Evolutionary conservation across 257 asterid species (phyloP), one percentile per base, ranked within the genome.

Genomic region (Solanum piurae): DNA sequence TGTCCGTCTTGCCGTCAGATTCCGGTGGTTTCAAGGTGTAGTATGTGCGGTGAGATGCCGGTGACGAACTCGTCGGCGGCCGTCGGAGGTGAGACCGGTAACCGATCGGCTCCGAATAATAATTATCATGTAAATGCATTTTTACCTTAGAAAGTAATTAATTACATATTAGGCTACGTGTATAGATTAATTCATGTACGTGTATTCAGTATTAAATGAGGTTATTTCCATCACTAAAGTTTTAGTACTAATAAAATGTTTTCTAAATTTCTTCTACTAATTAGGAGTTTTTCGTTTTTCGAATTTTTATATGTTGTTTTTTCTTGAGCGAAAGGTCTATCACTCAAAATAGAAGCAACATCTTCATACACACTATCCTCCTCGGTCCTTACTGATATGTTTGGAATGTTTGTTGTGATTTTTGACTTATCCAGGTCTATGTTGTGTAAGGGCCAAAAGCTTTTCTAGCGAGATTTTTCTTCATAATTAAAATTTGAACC

Each of bases 1-100:
- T 89, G 91, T 36, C 91, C 91, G 20, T 89, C 91, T 2, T 89
- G 91, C 49, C 87, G 91, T 21, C 88, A 88, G 68, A 82, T 88
- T 27, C 83, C 88, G 66, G 90, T 66, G 71, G 86, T 36, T 14
- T 16, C 86, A n/a, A 49, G 88, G 90, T 86, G 91, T 37, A 86
- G 83, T 13, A 89, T 86, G 42, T 88, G 91, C 80, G 89, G 90
- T 5, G 90, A 89, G 34, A 7, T 76, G 36, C 90, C 87, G 77
- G 21, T 37, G 14, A 80, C 66, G 27, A 66, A 18, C 12, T 85
- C 80, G 3, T 68, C 80, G 33, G 20, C 87, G 4, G 29, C 64
- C 14, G 64, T 34, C 62, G 38, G n/a, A 21, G 60, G 58, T 38
- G 76, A 58, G 5, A n/a, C 58, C 25, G 77, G 52, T 11, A 84